These are phyloP conservation scores for Inosperma sp. DNA, from an alignment of 768 basidiomycete genomes.

Conservation along the genomic window DNA sequence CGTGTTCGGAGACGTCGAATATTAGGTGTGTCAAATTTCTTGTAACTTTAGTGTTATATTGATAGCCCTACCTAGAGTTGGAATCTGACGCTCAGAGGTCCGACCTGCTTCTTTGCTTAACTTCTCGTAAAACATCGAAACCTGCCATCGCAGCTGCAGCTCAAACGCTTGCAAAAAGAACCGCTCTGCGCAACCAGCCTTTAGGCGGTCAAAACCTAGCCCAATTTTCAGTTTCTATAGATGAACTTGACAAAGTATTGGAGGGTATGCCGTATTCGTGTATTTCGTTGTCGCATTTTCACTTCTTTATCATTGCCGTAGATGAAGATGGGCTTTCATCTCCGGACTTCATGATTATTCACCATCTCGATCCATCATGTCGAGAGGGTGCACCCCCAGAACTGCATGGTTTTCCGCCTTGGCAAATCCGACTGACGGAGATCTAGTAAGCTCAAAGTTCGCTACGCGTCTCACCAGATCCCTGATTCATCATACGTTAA, in stretches of 20 bases:
- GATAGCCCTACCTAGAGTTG: neutral
- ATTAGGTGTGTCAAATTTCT: neutral
- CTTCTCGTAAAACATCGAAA: conserved; percentile 60
- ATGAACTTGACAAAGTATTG: conserved; percentile 45
- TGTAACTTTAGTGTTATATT: neutral
- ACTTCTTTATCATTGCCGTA: conserved; percentile 23
- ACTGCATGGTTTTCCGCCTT: conserved; percentile 75
- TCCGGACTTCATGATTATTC: conserved; percentile 76
- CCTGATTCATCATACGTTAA: conserved; percentile 16
- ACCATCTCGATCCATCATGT: conserved; percentile 43
- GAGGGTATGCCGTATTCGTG: conserved; percentile 46
- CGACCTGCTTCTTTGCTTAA: conserved; percentile 48
- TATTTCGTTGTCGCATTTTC: neutral
- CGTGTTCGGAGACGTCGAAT: conserved; percentile 5
- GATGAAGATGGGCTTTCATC: conserved; percentile 53
- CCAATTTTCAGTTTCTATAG: conserved; percentile 37
- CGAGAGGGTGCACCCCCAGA: conserved; percentile 48
- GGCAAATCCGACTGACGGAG: conserved; percentile 81
- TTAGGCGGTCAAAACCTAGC: conserved; percentile 17
- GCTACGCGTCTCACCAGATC: neutral
- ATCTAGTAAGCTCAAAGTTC: conserved; percentile 53
- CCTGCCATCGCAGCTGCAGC: conserved; percentile 58
- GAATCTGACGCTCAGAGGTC: conserved; percentile 6
- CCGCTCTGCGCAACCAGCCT: conserved; percentile 16
- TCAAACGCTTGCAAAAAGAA: conserved; percentile 36